Conservation (phyloP, 768 basidiomycete genomes). For the Collybia sordida region DNA sequence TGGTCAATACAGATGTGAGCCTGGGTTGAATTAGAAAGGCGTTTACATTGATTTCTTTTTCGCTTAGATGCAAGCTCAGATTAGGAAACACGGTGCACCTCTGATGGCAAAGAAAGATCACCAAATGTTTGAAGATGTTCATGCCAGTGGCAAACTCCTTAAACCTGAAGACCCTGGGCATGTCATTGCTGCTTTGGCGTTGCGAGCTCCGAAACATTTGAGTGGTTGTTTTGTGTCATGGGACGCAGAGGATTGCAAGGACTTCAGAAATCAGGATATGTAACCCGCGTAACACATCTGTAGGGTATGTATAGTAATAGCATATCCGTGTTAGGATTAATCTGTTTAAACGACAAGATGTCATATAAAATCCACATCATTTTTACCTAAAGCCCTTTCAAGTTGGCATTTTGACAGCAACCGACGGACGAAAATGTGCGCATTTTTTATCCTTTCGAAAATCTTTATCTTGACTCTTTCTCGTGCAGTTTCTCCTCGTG, state of each 20-base stretch:
- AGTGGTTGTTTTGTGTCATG: conserved; percentile 82
- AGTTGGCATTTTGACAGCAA: neutral
- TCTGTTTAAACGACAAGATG: neutral
- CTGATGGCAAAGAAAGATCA: conserved; percentile 59
- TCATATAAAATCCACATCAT: conserved; percentile 1
- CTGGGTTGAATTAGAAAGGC: neutral
- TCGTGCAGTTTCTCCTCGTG: neutral
- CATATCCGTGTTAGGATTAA: neutral
- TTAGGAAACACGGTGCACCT: conserved; percentile 51
- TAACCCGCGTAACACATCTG: neutral
- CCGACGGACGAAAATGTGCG: neutral
- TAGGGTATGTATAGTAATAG: neutral
- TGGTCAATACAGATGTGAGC: conserved; percentile 79
- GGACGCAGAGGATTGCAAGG: conserved; percentile 68
- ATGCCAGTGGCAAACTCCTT: conserved; percentile 69
- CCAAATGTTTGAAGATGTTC: conserved; percentile 53
- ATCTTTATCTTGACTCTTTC: conserved; percentile 1
- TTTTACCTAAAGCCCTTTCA: neutral
- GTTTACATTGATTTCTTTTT: conserved; percentile 6
- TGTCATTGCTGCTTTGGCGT: conserved; percentile 74
- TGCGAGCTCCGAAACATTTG: conserved; percentile 60
- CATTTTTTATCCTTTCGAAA: conserved; percentile 5
- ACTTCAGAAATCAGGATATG: conserved; percentile 34
- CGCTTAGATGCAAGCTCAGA: conserved; percentile 65
- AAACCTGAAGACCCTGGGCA: conserved; percentile 73